Base-by-base conservation (phyloP, 164 flowering plant species). In the Vitis cinerea region DNA sequence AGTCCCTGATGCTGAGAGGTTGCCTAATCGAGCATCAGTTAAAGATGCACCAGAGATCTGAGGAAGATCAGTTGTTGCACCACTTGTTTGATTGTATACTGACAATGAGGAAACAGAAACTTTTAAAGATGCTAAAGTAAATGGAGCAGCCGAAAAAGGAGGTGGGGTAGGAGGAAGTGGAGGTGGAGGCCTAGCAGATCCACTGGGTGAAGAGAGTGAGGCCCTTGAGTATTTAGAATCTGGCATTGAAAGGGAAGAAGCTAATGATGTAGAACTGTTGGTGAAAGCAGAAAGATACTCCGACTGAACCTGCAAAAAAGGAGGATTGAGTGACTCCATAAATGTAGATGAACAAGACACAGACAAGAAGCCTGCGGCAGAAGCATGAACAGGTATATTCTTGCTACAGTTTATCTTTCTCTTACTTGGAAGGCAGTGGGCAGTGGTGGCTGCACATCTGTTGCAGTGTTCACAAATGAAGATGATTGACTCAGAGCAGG, bases 131-230 rank as follows among this genome's bases (percentile, higher is more conserved):
- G 85, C 51, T 57, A 81, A 74, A 66, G 72, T 70, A 66, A 77
- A 76, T 29, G 88, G 75, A 73, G 77, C 59, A 50, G 88, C 71
- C 29, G 87, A 74, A 75, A 76, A 86, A 51, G 98, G 99, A 47
- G 97, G 95, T 11, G 97, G 93, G 6, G 86, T 92, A 49, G 97
- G 97, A 68, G 97, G 97, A 80, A 91, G 99, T 27, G 96, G 98
- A 12, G 96, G 98, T 50, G 75, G 86, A 68, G 87, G 94, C 79
- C 97, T 84, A 29, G 74, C 68, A 69, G 94, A 75, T 61, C 83
- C 83, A 69, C 79, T 65, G 50, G 93, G 79, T 19, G 92, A 82
- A 75, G 93, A 76, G 50, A 70, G 75, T 47, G 87, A 74, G 50
- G 80, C 58, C 78, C 91, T 76, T 31, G 81, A 66, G 68, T 84